Percentiles rank a stretch among this genome's conserved stretches.
phyloP scores from a whole-genome alignment of 768 basidiomycete genomes.

The Ramaria sp. region DNA sequence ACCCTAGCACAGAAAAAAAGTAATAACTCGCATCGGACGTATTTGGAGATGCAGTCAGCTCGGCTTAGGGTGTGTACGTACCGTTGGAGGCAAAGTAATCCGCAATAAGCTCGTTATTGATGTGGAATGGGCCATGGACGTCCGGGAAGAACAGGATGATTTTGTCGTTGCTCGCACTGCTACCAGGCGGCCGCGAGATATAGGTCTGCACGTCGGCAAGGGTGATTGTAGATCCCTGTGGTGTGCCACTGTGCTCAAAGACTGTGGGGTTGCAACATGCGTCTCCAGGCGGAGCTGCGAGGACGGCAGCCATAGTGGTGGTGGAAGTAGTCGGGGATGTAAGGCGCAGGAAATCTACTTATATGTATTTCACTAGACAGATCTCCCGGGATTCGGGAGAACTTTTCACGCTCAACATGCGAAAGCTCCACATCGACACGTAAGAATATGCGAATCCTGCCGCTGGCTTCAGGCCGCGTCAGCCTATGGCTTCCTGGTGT shows the following conservation, averaged over 20 bases:
- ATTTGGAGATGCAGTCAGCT: background rate
- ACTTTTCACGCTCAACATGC: too few species aligned
- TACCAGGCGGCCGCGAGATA: conserved; percentile 37
- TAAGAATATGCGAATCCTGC: too few species aligned
- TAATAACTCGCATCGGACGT: background rate
- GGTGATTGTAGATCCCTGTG: conserved; percentile 29
- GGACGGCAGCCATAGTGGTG: background rate
- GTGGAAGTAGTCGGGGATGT: background rate
- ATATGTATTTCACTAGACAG: too few species aligned
- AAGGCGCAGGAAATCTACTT: too few species aligned
- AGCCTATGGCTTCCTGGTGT: too few species aligned
- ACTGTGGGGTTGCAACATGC: conserved; percentile 34
- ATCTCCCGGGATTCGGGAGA: too few species aligned
- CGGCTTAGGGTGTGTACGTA: too few species aligned
- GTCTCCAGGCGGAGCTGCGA: conserved; percentile 37
- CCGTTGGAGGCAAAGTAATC: conserved; percentile 55
- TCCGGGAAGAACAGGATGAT: conserved; percentile 50
- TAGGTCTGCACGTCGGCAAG: conserved; percentile 42
- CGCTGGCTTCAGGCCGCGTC: too few species aligned
- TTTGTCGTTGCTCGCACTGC: conserved; percentile 29
- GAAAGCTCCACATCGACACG: too few species aligned
- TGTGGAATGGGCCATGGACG: conserved; percentile 45
- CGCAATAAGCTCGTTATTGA: conserved; percentile 49
- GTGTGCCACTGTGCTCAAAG: conserved; percentile 40
- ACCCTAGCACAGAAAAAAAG: conserved; percentile 27